phyloP scores from a whole-genome alignment of 345 rosid species.

The Clarkia xantiana region DNA sequence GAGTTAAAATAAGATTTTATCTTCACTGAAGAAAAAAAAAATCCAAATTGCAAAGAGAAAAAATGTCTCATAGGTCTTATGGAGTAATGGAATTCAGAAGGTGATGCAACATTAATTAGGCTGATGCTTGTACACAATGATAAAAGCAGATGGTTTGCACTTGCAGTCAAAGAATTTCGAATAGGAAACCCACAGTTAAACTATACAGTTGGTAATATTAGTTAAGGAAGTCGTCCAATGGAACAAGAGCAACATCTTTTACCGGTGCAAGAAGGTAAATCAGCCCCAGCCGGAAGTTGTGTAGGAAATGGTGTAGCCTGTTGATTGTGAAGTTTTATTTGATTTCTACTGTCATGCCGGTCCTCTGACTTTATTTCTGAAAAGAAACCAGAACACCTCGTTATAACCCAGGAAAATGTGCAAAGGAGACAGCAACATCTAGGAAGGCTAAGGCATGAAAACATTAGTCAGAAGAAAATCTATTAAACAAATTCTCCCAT shows the following conservation, averaged over 20 bases:
- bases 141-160: no score
- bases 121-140: no score
- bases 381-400: conserved; percentile 7
- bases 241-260: conserved; percentile 1
- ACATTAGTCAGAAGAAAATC: no score
- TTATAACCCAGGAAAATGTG: not conserved
- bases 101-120: no score
- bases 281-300: conserved; percentile 82
- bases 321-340: conserved; percentile 33
- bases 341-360: conserved; percentile 40
- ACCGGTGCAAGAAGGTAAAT: conserved; percentile 89
- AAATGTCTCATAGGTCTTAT: no score
- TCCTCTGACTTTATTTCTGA: conserved; percentile 43
- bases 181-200: no score
- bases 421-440: conserved; percentile 1
- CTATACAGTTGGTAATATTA: no score
- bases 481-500: no score
- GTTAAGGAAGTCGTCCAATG: no score
- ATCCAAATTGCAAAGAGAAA: no score
- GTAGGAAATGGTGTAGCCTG: conserved; percentile 48
- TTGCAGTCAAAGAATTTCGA: no score
- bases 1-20: conserved; percentile 1
- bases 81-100: no score
- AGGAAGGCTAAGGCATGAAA: not conserved
- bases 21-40: not conserved